Conservation (phyloP, 2,329 filamentous ascomycete species). For the Sporothrix humicola region DNA sequence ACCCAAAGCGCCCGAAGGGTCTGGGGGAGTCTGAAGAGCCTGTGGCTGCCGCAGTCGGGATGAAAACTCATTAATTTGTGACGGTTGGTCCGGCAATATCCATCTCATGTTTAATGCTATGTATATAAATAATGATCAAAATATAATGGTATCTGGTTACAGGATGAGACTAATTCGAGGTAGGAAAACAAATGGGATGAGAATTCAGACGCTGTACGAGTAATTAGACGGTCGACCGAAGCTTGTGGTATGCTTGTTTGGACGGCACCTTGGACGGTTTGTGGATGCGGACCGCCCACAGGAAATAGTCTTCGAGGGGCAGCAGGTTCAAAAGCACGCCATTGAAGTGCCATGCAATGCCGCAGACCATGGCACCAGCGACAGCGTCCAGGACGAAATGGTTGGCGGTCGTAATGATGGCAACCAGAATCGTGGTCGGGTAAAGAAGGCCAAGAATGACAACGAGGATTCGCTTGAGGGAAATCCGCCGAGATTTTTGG, state of each 20-base stretch:
- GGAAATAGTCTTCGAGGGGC: conserved; percentile 68
- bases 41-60: no score
- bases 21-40: no score
- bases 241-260: conserved; percentile 1
- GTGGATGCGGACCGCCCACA: conserved; percentile 51
- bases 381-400: conserved; percentile 75
- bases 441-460: conserved; percentile 63
- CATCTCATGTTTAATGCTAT: no score
- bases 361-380: conserved; percentile 69
- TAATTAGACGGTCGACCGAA: neutral
- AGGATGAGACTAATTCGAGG: no score
- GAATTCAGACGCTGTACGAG: no score
- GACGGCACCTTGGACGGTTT: conserved; percentile 30
- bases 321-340: conserved; percentile 65
- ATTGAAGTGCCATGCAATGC: conserved; percentile 65
- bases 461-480: conserved; percentile 56
- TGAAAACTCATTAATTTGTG: no score
- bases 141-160: no score
- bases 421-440: conserved; percentile 67
- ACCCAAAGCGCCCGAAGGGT: no score
- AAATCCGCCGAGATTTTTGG: conserved; percentile 49
- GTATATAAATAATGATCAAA: no score
- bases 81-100: no score
- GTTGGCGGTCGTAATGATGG: conserved; percentile 74
- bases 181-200: no score